Percentiles rank a stretch among this genome's conserved stretches.
These are phyloP conservation scores for Rhizopus stolonifer DNA, from an alignment of 371 early-diverging fungal genomes.

Conservation along the genomic window DNA sequence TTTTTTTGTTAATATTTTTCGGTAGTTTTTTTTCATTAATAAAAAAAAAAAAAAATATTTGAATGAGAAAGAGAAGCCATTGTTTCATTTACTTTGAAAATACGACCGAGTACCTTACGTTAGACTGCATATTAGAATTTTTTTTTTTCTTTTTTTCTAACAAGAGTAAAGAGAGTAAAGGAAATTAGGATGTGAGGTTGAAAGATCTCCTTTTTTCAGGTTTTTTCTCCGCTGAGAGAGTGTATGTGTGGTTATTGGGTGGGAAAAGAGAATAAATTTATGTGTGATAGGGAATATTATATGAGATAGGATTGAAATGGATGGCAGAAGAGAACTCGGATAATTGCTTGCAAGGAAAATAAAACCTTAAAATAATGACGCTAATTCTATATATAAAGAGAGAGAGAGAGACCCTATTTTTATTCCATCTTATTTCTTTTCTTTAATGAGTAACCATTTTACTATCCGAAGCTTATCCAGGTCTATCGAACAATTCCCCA, in stretches of 20 bases:
- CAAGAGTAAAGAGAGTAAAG: too few species aligned
- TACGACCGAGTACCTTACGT: background rate
- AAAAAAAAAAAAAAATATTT: too few species aligned
- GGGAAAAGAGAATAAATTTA: too few species aligned
- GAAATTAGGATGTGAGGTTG: too few species aligned
- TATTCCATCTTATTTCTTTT: slow-evolving; percentile 1
- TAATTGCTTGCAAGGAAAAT: background rate
- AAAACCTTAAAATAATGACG: slow-evolving; percentile 3
- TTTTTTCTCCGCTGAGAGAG: too few species aligned
- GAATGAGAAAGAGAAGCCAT: too few species aligned
- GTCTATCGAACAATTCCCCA: slow-evolving; percentile 18
- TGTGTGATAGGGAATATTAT: too few species aligned
- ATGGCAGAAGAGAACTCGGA: background rate
- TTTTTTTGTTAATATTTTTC: background rate
- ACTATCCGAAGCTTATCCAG: slow-evolving; percentile 14
- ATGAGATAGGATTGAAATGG: too few species aligned
- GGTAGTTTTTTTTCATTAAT: background rate
- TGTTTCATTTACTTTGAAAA: background rate
- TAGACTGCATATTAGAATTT: background rate
- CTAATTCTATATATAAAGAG: slow-evolving; percentile 1
- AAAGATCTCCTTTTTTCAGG: too few species aligned
- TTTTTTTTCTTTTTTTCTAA: too few species aligned
- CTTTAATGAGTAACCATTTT: slow-evolving; percentile 21
- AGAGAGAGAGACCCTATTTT: background rate
- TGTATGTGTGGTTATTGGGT: too few species aligned